A percentile compares a stretch with the other conserved stretches of the same genome.
Evolutionary conservation across 2,329 filamentous ascomycete species (phyloP).

Genomic region (Ophiostoma perfectum): DNA sequence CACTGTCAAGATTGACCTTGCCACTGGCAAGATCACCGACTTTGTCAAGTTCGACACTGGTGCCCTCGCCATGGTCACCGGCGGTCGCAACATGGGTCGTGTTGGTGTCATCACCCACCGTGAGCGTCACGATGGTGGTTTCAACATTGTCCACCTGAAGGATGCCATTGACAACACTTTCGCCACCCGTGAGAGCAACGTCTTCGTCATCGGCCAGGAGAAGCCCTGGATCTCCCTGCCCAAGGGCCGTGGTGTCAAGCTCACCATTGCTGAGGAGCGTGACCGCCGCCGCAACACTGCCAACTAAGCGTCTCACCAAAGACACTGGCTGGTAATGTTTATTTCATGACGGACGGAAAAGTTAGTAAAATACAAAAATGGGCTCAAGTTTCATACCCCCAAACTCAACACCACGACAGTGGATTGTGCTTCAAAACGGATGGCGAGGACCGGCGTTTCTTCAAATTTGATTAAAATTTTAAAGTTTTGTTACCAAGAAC

Average conservation of each 20-base stretch:
- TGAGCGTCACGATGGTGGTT: conserved; percentile 99
- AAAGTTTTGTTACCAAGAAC: conserved; percentile 8
- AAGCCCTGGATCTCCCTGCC: conserved; percentile 99
- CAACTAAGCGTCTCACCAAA: conserved; percentile 35
- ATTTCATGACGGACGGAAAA: background rate
- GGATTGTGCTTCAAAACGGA: conserved; percentile 8
- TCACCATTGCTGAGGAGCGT: conserved; percentile 97
- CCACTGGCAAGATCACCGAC: conserved; percentile 96
- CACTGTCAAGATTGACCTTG: conserved; percentile 97
- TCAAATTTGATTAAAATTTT: conserved; percentile 6
- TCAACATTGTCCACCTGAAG: conserved; percentile 99
- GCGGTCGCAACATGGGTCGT: conserved; percentile 99
- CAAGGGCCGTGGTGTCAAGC: conserved; percentile 99
- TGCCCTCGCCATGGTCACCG: conserved; percentile 95
- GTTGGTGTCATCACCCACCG: conserved; percentile 99
- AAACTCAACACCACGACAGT: conserved; percentile 4
- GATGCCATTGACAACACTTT: conserved; percentile 99
- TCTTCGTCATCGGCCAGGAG: conserved; percentile 97
- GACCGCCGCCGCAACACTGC: conserved; percentile 78
- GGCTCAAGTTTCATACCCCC: conserved; percentile 8
- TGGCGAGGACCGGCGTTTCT: conserved; percentile 21
- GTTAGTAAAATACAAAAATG: conserved; percentile 9
- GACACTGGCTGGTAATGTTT: too few relatives aligned
- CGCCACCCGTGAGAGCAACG: conserved; percentile 98
- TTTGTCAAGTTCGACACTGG: conserved; percentile 99